These are phyloP conservation scores for Cladosporium sp. DNA, from an alignment of 2,329 filamentous ascomycete genomes.

Conservation along the genomic window DNA sequence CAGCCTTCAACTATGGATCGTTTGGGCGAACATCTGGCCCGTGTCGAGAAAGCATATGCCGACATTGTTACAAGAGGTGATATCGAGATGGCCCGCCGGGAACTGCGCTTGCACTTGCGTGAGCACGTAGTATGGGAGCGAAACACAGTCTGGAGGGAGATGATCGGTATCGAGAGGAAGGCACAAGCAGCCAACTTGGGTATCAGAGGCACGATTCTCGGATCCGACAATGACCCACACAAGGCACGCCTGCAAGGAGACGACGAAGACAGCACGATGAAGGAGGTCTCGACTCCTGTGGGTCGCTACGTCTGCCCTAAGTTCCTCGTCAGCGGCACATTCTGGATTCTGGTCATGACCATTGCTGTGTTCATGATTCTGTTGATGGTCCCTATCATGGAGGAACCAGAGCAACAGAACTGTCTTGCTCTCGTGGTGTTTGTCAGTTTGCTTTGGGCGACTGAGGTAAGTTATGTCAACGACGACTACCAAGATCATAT, in stretches of 20 bases:
- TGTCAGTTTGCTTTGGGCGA: constrained; percentile 92
- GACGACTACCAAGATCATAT: background rate
- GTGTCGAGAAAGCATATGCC: constrained; percentile 76
- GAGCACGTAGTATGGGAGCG: constrained; percentile 99
- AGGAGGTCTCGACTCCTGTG: constrained; percentile 72
- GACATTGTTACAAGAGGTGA: constrained; percentile 80
- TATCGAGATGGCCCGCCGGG: constrained; percentile 69
- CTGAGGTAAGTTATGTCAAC: constrained; percentile 60
- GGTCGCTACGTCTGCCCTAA: constrained; percentile 70
- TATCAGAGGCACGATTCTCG: constrained; percentile 70
- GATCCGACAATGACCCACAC: constrained; percentile 63
- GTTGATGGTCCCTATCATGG: constrained; percentile 75
- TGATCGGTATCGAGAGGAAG: constrained; percentile 96
- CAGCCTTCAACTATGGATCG: constrained; percentile 64
- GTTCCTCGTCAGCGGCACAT: constrained; percentile 80
- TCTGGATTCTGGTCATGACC: constrained; percentile 70
- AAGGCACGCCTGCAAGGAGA: constrained; percentile 79
- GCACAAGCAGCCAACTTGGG: constrained; percentile 92
- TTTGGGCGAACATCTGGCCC: constrained; percentile 66
- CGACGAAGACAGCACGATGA: constrained; percentile 62
- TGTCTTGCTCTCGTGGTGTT: constrained; percentile 91
- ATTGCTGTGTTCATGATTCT: constrained; percentile 70
- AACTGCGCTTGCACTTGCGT: constrained; percentile 81
- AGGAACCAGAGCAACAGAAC: constrained; percentile 86
- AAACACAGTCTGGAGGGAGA: constrained; percentile 97